phyloP scores from a whole-genome alignment of 805 yeast genomes.

The Metschnikowia gelsemii region DNA sequence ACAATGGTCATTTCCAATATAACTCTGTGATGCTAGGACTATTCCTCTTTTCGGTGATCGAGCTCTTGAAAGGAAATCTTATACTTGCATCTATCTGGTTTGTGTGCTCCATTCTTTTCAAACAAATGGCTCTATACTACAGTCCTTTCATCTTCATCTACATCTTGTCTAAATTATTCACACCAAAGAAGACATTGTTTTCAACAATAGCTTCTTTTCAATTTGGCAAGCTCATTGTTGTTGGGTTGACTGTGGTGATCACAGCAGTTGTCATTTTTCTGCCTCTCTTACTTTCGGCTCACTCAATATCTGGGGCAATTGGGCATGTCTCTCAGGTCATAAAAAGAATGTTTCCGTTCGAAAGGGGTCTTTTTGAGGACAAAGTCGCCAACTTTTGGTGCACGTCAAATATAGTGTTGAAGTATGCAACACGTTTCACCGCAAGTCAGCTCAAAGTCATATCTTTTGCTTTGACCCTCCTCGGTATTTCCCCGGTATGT shows the following conservation, averaged over 20 bases:
- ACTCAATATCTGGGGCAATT: conserved; percentile 27
- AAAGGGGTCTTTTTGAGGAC: conserved; percentile 93
- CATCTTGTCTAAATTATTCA: conserved; percentile 53
- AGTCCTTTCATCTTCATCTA: conserved; percentile 86
- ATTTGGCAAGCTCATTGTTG: conserved; percentile 54
- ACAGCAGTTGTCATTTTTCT: conserved; percentile 52
- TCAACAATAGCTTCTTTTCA: conserved; percentile 37
- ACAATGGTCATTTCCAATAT: conserved; percentile 97
- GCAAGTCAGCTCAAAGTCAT: conserved; percentile 56
- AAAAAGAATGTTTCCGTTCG: conserved; percentile 82
- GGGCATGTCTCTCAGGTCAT: conserved; percentile 55
- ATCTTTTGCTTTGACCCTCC: conserved; percentile 54
- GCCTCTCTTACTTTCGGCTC: conserved; percentile 53
- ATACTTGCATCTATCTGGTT: conserved; percentile 74
- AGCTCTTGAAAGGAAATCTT: conserved; percentile 61
- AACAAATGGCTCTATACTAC: conserved; percentile 94
- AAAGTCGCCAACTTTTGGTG: conserved; percentile 99
- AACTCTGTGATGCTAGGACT: conserved; percentile 94
- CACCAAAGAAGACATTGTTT: conserved; percentile 19
- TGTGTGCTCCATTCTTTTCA: conserved; percentile 75
- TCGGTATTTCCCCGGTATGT: conserved; percentile 34
- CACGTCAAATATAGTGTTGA: conserved; percentile 75
- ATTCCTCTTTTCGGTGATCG: conserved; percentile 63
- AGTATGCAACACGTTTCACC: conserved; percentile 58
- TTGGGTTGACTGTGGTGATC: conserved; percentile 61